Evolutionary conservation across 768 basidiomycete genomes (phyloP), one percentile per base, ranked within the genome.

Genomic region (Russula vinacea): DNA sequence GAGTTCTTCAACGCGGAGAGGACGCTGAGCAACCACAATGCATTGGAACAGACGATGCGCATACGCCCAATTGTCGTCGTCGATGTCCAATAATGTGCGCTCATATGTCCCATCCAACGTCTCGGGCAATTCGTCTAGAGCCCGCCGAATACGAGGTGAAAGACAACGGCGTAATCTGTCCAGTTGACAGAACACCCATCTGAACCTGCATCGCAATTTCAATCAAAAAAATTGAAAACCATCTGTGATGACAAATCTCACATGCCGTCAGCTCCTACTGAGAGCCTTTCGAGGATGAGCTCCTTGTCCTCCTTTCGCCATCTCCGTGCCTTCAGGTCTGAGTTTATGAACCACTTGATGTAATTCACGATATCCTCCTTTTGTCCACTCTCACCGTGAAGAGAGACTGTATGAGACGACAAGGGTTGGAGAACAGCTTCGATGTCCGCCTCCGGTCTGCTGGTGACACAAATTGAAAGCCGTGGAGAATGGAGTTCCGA

Each of bases 1-100:
- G n/a, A 45, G 42, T 29, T 61, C 60, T 16, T 44, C 42, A 13
- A 55, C 52, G 9, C 22, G 29, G 7, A 53, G 51, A 9, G 51
- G 60, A 24, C 60, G 47, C 14, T 11, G 22, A 16, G 60, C 60
- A 24, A 53, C 37, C 32, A 37, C 22, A 5, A 60, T 16, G n/a
- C 60, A 44, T 52, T 60, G 51, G 22, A 61, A 61, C 1, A 61
- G 49, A 13, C 53, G 60, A 22, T 55, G 52, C 4, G 44, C 40
- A 33, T 14, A 52, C 5, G 14, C 26, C 44, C 40, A 33, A 9
- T 53, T 35, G 33, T 61, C 49, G 1, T 61, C 16, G 19, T 33
- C 52, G 13, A 61, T 54, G 8, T 51, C 49, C 39, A 39, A 22
- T 13, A 61, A 32, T 16, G 52, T 45, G 1, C 50, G 33, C 32